A percentile compares a stretch with the other conserved stretches of the same genome.
phyloP scores from a whole-genome alignment of 345 rosid genomes.

The Eucalyptus sp. region DNA sequence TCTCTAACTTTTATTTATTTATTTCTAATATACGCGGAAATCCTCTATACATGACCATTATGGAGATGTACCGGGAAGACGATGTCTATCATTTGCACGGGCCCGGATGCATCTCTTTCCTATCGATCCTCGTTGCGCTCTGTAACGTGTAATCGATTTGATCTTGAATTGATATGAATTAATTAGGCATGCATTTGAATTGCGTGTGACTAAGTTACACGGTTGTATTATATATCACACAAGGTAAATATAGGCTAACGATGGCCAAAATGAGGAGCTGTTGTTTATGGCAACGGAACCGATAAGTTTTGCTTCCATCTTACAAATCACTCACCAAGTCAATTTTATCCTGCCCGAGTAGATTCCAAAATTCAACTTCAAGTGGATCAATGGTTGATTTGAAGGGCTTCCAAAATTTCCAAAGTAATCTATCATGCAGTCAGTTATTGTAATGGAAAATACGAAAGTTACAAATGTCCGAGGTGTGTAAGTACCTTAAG shows the following conservation, averaged over 20 bases:
- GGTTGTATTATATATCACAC: not conserved
- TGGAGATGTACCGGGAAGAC: not conserved
- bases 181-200: not conserved
- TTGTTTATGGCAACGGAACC: not conserved
- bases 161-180: not conserved
- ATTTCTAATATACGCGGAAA: fast-evolving
- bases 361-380: not conserved
- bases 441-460: not conserved
- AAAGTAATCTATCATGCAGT: not conserved
- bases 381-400: not conserved
- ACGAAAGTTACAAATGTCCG: not conserved
- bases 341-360: not conserved
- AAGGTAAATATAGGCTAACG: not conserved
- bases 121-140: not conserved
- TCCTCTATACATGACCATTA: not conserved
- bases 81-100: not conserved
- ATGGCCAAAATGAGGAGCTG: not conserved
- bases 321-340: not conserved
- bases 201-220: not conserved
- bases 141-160: not conserved
- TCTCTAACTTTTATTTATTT: fast-evolving
- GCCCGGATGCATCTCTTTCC: not conserved
- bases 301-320: not conserved
- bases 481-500: not conserved
- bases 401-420: not conserved